Evolutionary conservation across 139 green algal genomes (phyloP).

Genomic region (Mesotaenium endlicherianum): DNA sequence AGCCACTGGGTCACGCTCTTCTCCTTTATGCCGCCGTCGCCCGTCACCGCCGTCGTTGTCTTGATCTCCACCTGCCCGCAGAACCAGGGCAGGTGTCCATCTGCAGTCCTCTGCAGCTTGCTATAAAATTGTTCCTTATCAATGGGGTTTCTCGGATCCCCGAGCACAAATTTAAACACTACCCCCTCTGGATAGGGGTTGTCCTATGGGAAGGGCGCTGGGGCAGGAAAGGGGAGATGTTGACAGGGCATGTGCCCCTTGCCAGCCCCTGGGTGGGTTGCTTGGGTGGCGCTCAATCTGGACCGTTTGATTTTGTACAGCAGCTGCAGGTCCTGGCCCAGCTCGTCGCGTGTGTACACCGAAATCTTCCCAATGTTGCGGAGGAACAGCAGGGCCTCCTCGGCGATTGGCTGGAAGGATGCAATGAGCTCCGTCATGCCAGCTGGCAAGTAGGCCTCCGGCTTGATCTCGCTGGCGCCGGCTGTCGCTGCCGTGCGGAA

Average conservation of each 20-base stretch:
- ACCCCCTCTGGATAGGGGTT: too few species aligned
- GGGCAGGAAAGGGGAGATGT: too few species aligned
- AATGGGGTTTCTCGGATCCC: constrained; percentile 23
- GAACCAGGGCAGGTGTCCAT: constrained; percentile 14
- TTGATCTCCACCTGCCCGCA: constrained; percentile 7
- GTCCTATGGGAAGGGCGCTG: too few species aligned
- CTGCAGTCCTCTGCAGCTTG: constrained; percentile 27
- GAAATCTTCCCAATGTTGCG: constrained; percentile 61
- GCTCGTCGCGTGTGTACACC: constrained; percentile 49
- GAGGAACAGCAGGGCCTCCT: constrained; percentile 72
- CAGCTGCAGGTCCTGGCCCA: neutral
- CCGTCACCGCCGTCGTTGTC: neutral
- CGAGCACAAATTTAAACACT: constrained; percentile 29
- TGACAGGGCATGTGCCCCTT: too few species aligned
- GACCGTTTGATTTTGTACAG: constrained; percentile 3
- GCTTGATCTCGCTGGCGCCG: constrained; percentile 68
- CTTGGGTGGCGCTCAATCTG: too few species aligned
- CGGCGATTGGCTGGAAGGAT: constrained; percentile 57
- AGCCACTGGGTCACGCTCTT: constrained; percentile 40
- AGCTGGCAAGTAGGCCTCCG: constrained; percentile 40
- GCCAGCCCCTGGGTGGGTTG: too few species aligned
- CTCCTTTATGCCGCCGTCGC: too few species aligned
- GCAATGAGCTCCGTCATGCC: constrained; percentile 59
- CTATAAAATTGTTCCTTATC: constrained; percentile 40
- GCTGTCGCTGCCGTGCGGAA: constrained; percentile 56